Conservation (phyloP, 129 eudicot species). For the Rutidosis leptorrhynchoides region DNA sequence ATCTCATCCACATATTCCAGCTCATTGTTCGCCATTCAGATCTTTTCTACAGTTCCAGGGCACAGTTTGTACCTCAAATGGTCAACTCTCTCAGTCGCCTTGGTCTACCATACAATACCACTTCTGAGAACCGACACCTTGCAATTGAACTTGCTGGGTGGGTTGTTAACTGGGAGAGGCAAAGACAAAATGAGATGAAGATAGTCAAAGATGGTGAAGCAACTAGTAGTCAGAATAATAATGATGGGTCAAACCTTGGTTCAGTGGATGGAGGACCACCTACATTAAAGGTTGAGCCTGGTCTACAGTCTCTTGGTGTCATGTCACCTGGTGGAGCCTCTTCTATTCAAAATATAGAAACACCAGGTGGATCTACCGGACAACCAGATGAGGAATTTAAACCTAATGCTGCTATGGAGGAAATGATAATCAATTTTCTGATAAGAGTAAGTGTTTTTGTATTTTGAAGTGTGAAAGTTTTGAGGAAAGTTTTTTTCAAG, state of each 20-base stretch:
- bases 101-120: conserved; percentile 90
- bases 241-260: conserved; percentile 48
- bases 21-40: conserved; percentile 98
- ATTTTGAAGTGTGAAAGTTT: conserved; percentile 10
- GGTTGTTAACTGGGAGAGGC: conserved; percentile 98
- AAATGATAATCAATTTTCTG: conserved; percentile 96
- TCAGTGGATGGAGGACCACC: conserved; percentile 66
- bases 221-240: conserved; percentile 47
- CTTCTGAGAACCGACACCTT: conserved; percentile 92
- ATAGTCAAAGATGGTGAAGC: conserved; percentile 48
- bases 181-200: conserved; percentile 88
- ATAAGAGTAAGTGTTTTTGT: conserved; percentile 57
- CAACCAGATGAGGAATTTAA: conserved; percentile 97
- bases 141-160: conserved; percentile 99
- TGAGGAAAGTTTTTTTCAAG: not conserved
- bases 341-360: conserved; percentile 80
- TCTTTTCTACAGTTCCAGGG: conserved; percentile 97
- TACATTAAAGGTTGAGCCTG: conserved; percentile 84
- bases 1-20: conserved; percentile 94
- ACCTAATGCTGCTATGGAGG: conserved; percentile 99
- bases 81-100: conserved; percentile 96
- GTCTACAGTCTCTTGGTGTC: conserved; percentile 80
- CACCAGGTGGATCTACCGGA: conserved; percentile 84
- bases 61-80: conserved; percentile 99
- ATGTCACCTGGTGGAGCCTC: conserved; percentile 96